These are phyloP conservation scores for Fraxinus dipetala DNA, from an alignment of 305 asterid species.

Conservation along the genomic window DNA sequence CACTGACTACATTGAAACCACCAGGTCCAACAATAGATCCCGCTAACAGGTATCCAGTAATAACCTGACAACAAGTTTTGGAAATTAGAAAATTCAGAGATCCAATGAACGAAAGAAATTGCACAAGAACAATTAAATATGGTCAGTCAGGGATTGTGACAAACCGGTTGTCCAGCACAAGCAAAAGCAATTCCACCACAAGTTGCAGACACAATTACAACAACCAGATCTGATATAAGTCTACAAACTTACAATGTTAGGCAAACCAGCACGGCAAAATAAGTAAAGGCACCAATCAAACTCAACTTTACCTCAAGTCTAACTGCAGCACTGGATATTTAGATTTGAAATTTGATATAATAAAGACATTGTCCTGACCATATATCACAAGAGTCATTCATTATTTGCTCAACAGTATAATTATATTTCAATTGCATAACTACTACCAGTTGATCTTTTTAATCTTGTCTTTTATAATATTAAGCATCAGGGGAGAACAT, in stretches of 20 bases:
- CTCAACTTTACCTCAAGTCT: slow-evolving; percentile 69
- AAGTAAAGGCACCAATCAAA: slow-evolving; percentile 10
- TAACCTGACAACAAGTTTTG: slow-evolving; percentile 54
- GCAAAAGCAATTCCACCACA: slow-evolving; percentile 99
- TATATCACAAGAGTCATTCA: slow-evolving; percentile 7
- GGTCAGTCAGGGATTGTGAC: slow-evolving; percentile 30
- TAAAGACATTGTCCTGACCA: slow-evolving; percentile 87
- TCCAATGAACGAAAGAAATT: slow-evolving; percentile 10
- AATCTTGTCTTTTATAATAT: background rate
- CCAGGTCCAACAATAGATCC: slow-evolving; percentile 99
- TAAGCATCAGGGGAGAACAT: background rate
- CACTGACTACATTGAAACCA: slow-evolving; percentile 88
- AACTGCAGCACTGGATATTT: slow-evolving; percentile 91
- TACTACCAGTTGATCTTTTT: background rate
- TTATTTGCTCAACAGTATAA: slow-evolving; percentile 19
- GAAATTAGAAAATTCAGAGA: slow-evolving; percentile 18
- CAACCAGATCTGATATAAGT: slow-evolving; percentile 94
- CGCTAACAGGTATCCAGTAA: slow-evolving; percentile 91
- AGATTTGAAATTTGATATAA: slow-evolving; percentile 95
- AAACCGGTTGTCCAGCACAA: slow-evolving; percentile 99
- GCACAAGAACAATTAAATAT: background rate
- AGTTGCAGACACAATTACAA: slow-evolving; percentile 97
- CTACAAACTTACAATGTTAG: slow-evolving; percentile 44
- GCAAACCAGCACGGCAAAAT: slow-evolving; percentile 17
- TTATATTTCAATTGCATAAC: slow-evolving; percentile 4